Conservation (phyloP, 2,329 filamentous ascomycete species). For the Colletotrichum cereale region DNA sequence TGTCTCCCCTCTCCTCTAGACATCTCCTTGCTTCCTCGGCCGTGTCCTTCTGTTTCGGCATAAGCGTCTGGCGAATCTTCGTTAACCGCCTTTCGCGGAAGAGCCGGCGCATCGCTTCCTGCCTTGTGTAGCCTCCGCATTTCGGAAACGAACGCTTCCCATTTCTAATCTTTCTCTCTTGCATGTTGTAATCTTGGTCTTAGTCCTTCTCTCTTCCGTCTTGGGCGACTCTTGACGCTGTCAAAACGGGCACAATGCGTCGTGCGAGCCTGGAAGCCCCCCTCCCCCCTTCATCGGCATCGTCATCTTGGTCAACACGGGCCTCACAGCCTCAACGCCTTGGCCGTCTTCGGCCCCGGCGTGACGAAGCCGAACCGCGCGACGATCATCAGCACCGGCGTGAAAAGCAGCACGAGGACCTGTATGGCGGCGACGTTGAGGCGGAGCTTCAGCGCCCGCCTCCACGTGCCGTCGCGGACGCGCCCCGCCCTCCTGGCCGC, state of each 20-base stretch:
- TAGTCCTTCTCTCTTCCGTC: not conserved
- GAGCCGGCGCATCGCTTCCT: not conserved
- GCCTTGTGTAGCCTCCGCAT: not conserved
- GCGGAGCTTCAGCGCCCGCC: constrained; percentile 20
- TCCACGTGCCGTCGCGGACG: constrained; percentile 8
- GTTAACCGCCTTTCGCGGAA: not conserved
- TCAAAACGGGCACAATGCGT: no score
- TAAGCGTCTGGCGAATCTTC: not conserved
- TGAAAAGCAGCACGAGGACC: constrained; percentile 24
- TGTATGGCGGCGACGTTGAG: constrained; percentile 28
- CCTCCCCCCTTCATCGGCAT: not conserved
- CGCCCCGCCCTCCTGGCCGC: not conserved
- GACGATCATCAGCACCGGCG: constrained; percentile 32
- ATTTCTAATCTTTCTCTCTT: not conserved
- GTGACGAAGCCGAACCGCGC: constrained; percentile 33
- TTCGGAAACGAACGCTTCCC: not conserved
- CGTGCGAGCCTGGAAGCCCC: no score
- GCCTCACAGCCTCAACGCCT: constrained; percentile 29
- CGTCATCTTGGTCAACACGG: not conserved
- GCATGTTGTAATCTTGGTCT: not conserved
- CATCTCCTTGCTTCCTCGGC: not conserved
- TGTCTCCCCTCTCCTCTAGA: not conserved
- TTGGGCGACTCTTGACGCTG: not conserved
- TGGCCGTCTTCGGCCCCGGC: constrained; percentile 26
- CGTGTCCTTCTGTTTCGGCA: not conserved